Base-by-base conservation (phyloP, 495 filamentous ascomycete species). In the Annulohypoxylon stygium region DNA sequence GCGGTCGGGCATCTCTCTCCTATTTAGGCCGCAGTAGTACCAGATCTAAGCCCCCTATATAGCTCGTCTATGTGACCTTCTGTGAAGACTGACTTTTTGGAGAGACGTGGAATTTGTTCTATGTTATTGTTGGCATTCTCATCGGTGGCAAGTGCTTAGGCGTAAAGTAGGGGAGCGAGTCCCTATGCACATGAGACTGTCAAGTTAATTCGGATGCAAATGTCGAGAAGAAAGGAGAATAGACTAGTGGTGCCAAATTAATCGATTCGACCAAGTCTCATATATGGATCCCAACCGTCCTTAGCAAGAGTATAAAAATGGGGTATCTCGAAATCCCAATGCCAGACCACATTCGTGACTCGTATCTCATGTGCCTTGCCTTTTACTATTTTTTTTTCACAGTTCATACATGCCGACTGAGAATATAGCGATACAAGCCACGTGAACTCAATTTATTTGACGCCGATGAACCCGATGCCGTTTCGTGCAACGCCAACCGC, bases 381-480 rank as follows among this genome's bases (percentile, higher is more conserved):
- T n/a, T 11, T 5, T 43, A 39, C 3, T 8, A 14, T 18, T 43
- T 6, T 4, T 20, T 8, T 12, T 41, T 18, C 36, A 26, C 33
- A 55, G 8, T 9, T 41, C 3, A 18, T 67, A 64, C 58, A 63
- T 26, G 25, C 26, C 55, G 30, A 45, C 12, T 39, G 18, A 18
- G 23, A 66, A 12, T 12, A 3, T 1, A 9, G 23, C 43, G 25
- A 20, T 45, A 26, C n/a, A 18, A 5, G 20, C 48, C 12, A 45
- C 39, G n/a, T n/a, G n/a, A n/a, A n/a, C n/a, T n/a, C 34, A 14
- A 1, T 61, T 80, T 67, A 86, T 79, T 95, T 97, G 25, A 97
- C 89, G 63, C 85, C 87, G 76, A 97, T 84, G 75, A 98, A 97
- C 5, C 90, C 94, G 63, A 97, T 85, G 1, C 95, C 94, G 34